These are phyloP conservation scores for Schwanniomyces sp. DNA, from an alignment of 805 yeast species.

Conservation along the genomic window DNA sequence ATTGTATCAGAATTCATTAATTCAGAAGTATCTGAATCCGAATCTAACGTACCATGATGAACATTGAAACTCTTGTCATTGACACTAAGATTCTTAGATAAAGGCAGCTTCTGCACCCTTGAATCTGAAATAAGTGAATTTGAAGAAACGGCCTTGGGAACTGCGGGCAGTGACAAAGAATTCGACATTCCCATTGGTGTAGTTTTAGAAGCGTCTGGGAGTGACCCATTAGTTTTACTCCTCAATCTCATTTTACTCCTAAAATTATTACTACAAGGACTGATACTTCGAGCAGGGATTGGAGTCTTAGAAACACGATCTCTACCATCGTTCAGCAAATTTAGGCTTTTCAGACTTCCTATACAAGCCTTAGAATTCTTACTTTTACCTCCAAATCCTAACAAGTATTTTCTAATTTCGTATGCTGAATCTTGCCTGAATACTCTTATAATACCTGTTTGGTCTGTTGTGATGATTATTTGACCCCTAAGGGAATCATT, in stretches of 20 bases:
- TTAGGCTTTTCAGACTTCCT: background rate
- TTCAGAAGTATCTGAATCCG: background rate
- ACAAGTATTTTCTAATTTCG: slow-evolving; percentile 22
- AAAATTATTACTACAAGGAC: background rate
- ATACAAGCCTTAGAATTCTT: background rate
- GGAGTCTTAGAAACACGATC: background rate
- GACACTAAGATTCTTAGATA: background rate
- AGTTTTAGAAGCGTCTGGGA: background rate
- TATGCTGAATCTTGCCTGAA: slow-evolving; percentile 79
- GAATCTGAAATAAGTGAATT: background rate
- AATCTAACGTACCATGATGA: background rate
- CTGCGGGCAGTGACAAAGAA: background rate
- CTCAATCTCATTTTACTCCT: background rate
- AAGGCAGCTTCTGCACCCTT: background rate
- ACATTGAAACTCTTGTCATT: background rate
- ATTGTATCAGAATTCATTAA: background rate
- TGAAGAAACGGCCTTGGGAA: background rate
- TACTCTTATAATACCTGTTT: slow-evolving; percentile 68
- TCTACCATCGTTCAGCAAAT: background rate
- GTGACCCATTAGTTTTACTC: background rate
- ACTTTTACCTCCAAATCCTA: background rate
- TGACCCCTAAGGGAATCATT: slow-evolving; percentile 22
- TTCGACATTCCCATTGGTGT: background rate
- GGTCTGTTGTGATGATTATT: slow-evolving; percentile 77
- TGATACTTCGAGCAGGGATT: background rate